Conservation (phyloP, 495 filamentous ascomycete genomes). For the Amphirosellinia nigrospora region DNA sequence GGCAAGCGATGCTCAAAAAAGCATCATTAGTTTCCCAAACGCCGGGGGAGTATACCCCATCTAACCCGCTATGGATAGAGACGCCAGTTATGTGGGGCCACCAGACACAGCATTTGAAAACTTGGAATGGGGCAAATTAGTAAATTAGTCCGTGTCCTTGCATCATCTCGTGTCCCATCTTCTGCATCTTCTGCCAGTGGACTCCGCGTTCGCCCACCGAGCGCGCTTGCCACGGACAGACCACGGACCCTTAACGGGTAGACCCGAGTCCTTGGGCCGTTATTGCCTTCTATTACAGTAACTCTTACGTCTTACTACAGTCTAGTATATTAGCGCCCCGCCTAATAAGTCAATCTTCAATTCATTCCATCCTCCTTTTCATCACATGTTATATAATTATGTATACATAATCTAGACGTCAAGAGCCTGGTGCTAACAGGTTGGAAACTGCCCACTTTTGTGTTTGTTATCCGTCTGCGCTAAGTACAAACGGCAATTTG, state of each 20-base stretch:
- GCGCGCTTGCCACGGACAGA: no score
- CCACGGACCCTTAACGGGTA: slow-evolving; percentile 16
- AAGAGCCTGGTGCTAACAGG: background rate
- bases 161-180: slow-evolving; percentile 2
- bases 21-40: background rate
- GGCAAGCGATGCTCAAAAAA: slow-evolving; percentile 6
- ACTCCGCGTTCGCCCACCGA: slow-evolving; percentile 8
- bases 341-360: background rate
- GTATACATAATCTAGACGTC: no score
- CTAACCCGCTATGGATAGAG: background rate
- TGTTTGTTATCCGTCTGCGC: background rate
- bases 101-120: background rate
- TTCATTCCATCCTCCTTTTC: background rate
- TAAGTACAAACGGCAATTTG: background rate
- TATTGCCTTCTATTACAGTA: background rate
- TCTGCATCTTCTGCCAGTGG: background rate
- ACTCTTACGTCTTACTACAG: no score
- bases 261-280: slow-evolving; percentile 20
- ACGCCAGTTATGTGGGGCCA: background rate
- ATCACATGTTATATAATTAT: no score
- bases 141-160: background rate
- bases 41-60: background rate
- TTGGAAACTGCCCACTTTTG: no score
- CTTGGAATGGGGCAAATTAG: slow-evolving; percentile 10
- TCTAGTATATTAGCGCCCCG: background rate